Conservation (phyloP, 148 eudicot species). For the Rhododendron henanense region DNA sequence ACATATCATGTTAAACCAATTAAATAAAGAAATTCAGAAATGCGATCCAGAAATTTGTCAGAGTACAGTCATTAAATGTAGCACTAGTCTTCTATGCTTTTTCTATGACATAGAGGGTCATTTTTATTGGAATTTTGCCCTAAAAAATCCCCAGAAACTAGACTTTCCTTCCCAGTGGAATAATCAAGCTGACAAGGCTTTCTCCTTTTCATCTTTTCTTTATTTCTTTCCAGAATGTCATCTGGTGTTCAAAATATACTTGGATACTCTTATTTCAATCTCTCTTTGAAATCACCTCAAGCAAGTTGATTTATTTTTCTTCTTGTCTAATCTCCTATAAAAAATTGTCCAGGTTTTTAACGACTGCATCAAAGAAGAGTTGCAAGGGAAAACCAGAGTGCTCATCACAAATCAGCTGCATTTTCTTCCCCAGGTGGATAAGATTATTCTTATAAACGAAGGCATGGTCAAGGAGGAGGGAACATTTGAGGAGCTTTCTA, state of each 20-base stretch:
- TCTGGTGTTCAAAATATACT: not conserved
- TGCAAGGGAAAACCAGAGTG: slow-evolving; percentile 59
- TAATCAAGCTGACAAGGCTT: not conserved
- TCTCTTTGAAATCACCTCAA: no score
- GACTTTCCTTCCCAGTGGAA: not conserved
- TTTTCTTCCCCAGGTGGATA: slow-evolving; percentile 64
- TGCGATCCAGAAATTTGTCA: not conserved
- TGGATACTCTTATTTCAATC: not conserved
- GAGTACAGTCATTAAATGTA: no score
- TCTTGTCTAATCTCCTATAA: not conserved
- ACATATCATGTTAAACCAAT: not conserved
- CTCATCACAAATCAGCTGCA: slow-evolving; percentile 68
- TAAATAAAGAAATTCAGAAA: not conserved
- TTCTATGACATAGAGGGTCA: not conserved
- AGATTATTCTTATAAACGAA: slow-evolving; percentile 46
- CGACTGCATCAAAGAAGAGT: slow-evolving; percentile 50
- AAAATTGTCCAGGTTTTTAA: slow-evolving; percentile 39
- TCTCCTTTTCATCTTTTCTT: not conserved
- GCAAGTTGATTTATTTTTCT: no score
- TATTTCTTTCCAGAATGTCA: not conserved
- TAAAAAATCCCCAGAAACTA: not conserved
- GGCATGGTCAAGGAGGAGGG: slow-evolving; percentile 68
- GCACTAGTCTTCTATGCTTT: not conserved
- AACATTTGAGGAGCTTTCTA: slow-evolving; percentile 56
- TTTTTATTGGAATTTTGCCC: not conserved